Evolutionary conservation across 192 early-diverging fungal species (phyloP).

Genomic region (Podila epicladia): DNA sequence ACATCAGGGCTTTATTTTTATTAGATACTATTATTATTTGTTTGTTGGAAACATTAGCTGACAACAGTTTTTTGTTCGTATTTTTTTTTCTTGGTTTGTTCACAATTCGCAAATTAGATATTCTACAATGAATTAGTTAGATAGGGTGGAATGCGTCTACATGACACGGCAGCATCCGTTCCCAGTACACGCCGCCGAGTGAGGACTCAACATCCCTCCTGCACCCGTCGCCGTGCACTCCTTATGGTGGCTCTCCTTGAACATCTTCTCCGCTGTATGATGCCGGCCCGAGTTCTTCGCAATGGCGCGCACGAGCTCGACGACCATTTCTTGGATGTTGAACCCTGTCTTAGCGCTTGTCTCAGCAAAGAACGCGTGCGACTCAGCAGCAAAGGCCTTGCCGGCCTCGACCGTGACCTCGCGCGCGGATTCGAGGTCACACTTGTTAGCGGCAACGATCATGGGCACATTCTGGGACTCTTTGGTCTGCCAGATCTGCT

Average conservation of each 20-base stretch:
- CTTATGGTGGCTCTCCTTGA: not conserved
- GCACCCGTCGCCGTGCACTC: no score
- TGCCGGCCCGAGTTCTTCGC: conserved; percentile 1
- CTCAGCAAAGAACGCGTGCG: conserved; percentile 72
- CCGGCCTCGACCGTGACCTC: conserved; percentile 66
- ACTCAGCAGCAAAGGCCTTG: conserved; percentile 59
- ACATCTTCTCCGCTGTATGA: not conserved
- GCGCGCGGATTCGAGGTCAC: conserved; percentile 75
- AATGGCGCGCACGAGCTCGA: conserved; percentile 29
- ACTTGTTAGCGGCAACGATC: conserved; percentile 90
- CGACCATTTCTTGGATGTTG: conserved; percentile 33
- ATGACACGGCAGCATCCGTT: not conserved
- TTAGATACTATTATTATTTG: no score
- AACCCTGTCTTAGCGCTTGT: conserved; percentile 53
- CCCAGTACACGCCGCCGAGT: not conserved
- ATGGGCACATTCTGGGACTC: conserved; percentile 81
- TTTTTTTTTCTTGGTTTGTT: not conserved
- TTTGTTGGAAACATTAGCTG: no score
- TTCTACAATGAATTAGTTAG: not conserved
- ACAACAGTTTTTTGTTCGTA: not conserved
- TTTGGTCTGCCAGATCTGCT: conserved; percentile 85
- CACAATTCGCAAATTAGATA: not conserved
- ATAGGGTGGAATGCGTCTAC: not conserved
- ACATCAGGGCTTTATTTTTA: no score
- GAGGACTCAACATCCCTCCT: no score